A percentile compares a stretch with the other conserved stretches of the same genome.
Conservation (phyloP, 1,284 basidiomycete genomes). For the Schizophyllum commune region DNA sequence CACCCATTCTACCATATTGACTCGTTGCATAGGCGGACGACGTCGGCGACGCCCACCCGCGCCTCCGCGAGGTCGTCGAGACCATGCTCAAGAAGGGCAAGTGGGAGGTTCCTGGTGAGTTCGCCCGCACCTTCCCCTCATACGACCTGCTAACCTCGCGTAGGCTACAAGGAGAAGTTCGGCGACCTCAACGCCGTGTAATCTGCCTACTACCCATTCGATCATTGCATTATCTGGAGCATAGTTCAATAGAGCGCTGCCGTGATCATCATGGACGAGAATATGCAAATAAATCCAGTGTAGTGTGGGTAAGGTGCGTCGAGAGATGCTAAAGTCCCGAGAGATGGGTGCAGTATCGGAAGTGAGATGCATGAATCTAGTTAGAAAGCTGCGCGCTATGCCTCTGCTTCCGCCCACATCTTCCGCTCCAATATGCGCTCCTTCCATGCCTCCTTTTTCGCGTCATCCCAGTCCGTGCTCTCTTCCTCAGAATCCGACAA, state of each 20-base stretch:
- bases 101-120: constrained; percentile 89
- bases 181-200: constrained; percentile 88
- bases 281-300: neutral
- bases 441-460: neutral
- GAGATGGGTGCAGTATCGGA: too few species aligned
- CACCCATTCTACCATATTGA: constrained; percentile 1
- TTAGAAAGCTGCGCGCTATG: too few species aligned
- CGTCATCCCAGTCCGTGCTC: neutral
- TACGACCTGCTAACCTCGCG: constrained; percentile 7
- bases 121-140: neutral
- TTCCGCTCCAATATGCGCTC: neutral
- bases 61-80: constrained; percentile 89
- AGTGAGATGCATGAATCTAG: too few species aligned
- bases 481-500: neutral
- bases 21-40: constrained; percentile 63
- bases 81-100: constrained; percentile 99
- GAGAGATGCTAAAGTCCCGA: neutral
- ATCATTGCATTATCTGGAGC: neutral
- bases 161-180: constrained; percentile 90
- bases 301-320: neutral
- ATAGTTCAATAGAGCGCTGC: neutral
- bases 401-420: neutral
- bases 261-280: neutral
- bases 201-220: constrained; percentile 13
- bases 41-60: constrained; percentile 88